These are phyloP conservation scores for Daedaleopsis nitida DNA, from an alignment of 768 basidiomycete genomes.

Conservation along the genomic window DNA sequence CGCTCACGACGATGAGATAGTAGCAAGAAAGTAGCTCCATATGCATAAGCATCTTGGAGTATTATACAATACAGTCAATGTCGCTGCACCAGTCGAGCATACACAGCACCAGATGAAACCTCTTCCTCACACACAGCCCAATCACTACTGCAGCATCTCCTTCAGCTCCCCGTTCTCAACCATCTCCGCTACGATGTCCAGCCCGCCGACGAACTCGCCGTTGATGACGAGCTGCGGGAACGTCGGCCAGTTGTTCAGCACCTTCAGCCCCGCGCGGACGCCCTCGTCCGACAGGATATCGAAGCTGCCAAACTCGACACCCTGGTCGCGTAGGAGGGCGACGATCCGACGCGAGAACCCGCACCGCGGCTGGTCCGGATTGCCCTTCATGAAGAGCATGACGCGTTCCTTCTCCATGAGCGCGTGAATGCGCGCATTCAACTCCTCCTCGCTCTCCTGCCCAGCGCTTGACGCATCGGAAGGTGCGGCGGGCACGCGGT, in stretches of 20 bases:
- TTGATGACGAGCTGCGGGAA: conserved; percentile 73
- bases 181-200: conserved; percentile 93
- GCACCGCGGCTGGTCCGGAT: conserved; percentile 59
- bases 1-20: too few relatives aligned
- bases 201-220: conserved; percentile 92
- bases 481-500: conserved; percentile 38
- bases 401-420: conserved; percentile 76
- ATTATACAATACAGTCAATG: not conserved
- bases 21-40: too few relatives aligned
- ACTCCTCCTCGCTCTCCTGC: conserved; percentile 63
- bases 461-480: conserved; percentile 16
- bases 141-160: conserved; percentile 36
- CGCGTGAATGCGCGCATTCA: conserved; percentile 59
- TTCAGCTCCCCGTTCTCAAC: conserved; percentile 75
- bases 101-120: not conserved
- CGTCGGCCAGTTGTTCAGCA: conserved; percentile 64
- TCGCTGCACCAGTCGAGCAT: not conserved
- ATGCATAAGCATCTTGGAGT: not conserved
- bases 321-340: conserved; percentile 47
- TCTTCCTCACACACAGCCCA: not conserved
- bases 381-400: conserved; percentile 70
- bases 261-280: conserved; percentile 59
- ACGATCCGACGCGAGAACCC: conserved; percentile 64
- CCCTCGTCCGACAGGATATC: conserved; percentile 61
- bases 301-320: conserved; percentile 54